Percentiles rank a stretch among this genome's conserved stretches.
phyloP scores from a whole-genome alignment of 1,284 basidiomycete genomes.

The Naganishia liquefaciens region DNA sequence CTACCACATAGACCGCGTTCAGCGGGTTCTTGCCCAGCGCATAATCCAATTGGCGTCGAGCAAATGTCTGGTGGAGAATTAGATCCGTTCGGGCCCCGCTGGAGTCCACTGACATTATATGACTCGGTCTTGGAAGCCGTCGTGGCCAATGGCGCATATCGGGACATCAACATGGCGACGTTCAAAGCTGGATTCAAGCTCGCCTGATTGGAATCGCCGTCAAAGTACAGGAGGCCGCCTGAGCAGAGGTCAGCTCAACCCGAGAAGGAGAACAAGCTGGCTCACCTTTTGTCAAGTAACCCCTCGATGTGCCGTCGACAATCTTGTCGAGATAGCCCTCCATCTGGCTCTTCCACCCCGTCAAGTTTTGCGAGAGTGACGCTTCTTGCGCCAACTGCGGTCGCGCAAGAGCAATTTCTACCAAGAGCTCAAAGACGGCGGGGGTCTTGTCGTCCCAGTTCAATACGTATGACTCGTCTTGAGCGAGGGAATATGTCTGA shows the following conservation, averaged over 20 bases:
- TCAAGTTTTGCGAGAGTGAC: constrained; percentile 59
- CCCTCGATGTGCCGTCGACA: constrained; percentile 61
- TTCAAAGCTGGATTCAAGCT: constrained; percentile 85
- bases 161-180: constrained; percentile 73
- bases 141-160: constrained; percentile 73
- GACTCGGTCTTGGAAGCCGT: constrained; percentile 60
- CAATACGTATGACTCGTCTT: constrained; percentile 62
- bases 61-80: constrained; percentile 60
- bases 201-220: constrained; percentile 73
- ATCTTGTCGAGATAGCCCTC: constrained; percentile 77
- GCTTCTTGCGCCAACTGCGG: constrained; percentile 63
- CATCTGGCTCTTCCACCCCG: constrained; percentile 68
- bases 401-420: constrained; percentile 53
- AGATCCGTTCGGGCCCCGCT: background rate
- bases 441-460: constrained; percentile 87
- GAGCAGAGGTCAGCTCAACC: constrained; percentile 1
- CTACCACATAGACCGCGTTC: constrained; percentile 64
- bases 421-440: constrained; percentile 70
- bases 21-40: constrained; percentile 82
- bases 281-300: constrained; percentile 61
- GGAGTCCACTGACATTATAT: constrained; percentile 61
- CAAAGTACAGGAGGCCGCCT: constrained; percentile 78
- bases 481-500: constrained; percentile 60
- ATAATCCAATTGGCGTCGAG: constrained; percentile 75
- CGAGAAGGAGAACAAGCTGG: constrained; percentile 7